A percentile compares a stretch with the other conserved stretches of the same genome.
These are phyloP conservation scores for Monosporascus sp. DNA, from an alignment of 2,329 filamentous ascomycete genomes.

Conservation along the genomic window DNA sequence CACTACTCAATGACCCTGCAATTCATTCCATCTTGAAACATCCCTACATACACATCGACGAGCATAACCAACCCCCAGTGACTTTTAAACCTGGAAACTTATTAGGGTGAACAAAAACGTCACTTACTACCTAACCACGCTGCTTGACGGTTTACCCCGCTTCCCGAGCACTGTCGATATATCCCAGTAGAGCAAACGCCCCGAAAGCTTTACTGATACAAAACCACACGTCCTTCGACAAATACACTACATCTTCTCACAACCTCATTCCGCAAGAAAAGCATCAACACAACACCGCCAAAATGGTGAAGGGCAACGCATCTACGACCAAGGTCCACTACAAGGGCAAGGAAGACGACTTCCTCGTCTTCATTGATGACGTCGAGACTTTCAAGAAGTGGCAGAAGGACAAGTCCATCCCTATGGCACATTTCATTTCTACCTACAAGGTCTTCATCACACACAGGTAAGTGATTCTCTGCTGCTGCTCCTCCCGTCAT, in stretches of 20 bases:
- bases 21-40: not conserved
- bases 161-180: not conserved
- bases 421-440: conserved; percentile 78
- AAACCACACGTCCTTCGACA: conserved; percentile 3
- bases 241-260: conserved; percentile 5
- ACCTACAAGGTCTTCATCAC: conserved; percentile 87
- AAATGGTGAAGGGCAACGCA: conserved; percentile 68
- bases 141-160: not conserved
- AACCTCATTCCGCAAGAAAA: conserved; percentile 1
- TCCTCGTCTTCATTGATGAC: conserved; percentile 55
- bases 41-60: not conserved
- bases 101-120: not conserved
- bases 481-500: not conserved
- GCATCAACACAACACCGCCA: conserved; percentile 22
- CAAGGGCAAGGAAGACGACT: conserved; percentile 63
- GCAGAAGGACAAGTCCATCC: conserved; percentile 71
- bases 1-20: not conserved
- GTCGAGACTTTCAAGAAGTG: conserved; percentile 67
- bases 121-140: not conserved
- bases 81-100: not conserved
- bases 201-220: not conserved
- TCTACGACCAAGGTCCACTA: conserved; percentile 74
- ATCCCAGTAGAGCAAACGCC: conserved; percentile 1
- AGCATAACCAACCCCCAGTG: not conserved
- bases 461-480: conserved; percentile 65